Base-by-base conservation (phyloP, 2,329 filamentous ascomycete species). In the Lecanosticta acicola region DNA sequence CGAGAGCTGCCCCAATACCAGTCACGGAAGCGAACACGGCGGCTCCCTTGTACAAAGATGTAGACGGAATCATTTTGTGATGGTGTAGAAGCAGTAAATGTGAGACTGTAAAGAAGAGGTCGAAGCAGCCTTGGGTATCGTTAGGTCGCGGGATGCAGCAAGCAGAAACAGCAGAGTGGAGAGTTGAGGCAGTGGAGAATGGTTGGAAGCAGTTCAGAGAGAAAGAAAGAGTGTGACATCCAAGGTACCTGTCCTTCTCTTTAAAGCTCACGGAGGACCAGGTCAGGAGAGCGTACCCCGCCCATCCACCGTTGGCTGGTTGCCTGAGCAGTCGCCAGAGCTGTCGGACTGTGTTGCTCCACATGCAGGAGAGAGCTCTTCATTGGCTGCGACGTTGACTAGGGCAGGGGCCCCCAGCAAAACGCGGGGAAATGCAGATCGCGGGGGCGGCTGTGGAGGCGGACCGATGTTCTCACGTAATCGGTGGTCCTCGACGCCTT, bases 11-110 rank as follows among this genome's bases (percentile, higher is more conserved):
- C 35, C 52, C 51, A 39, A 64, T 59, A 41, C 58, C 59, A 9
- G 58, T 61, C 36, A 54, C 56, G 13, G 56, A 61, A 5, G 56
- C 59, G 55, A 57, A 64, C n/a, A 58, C 32, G 37, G 59, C 61
- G 33, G 60, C 57, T 37, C 53, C 53, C 41, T 48, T 56, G 55
- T 59, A 61, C n/a, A 64, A 11, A 11, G 5, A 7, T 29, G 7
- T 11, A 11, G 24, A 29, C 24, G 11, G 24, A 5, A 29, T 29
- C 24, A n/a, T 29, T 29, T 5, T 29, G 11, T 11, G 24, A 29
- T 29, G 24, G 5, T 5, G 5, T 29, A 11, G 11, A 29, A 7
- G 24, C 7, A 29, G 24, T 29, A 5, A 29, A 29, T 11, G 24
- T 11, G 5, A 5, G 24, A 11, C 11, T 29, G 24, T 29, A 7